phyloP scores from a whole-genome alignment of 305 asterid genomes.

The Salvia sclarea region DNA sequence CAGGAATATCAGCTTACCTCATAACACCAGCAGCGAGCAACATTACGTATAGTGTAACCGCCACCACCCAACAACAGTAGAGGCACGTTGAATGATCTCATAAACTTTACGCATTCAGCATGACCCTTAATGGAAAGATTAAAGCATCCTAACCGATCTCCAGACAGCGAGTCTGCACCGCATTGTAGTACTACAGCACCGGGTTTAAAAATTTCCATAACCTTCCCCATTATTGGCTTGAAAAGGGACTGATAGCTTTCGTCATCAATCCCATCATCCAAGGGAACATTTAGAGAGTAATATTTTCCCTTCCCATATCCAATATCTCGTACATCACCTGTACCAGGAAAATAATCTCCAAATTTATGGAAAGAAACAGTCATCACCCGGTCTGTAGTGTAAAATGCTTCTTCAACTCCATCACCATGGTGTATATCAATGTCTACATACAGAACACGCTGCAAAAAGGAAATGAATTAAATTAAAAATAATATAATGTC shows the following conservation, averaged over 20 bases:
- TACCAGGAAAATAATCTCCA: slow-evolving; percentile 70
- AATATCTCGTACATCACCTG: slow-evolving; percentile 61
- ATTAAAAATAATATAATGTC: slow-evolving; percentile 12
- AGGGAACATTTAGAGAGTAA: slow-evolving; percentile 64
- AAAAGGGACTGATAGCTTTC: slow-evolving; percentile 63
- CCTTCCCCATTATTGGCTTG: slow-evolving; percentile 64
- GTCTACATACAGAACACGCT: slow-evolving; percentile 67
- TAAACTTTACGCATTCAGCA: slow-evolving; percentile 60
- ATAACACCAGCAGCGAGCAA: slow-evolving; percentile 74
- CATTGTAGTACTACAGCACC: slow-evolving; percentile 66
- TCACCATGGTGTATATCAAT: slow-evolving; percentile 71
- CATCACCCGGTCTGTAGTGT: slow-evolving; percentile 71
- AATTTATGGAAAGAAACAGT: slow-evolving; percentile 66
- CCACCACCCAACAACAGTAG: slow-evolving; percentile 63
- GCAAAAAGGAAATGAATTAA: slow-evolving; percentile 29
- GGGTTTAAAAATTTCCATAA: slow-evolving; percentile 61
- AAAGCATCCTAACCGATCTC: slow-evolving; percentile 65
- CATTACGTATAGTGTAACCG: slow-evolving; percentile 67
- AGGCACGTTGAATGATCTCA: slow-evolving; percentile 68
- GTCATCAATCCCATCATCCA: slow-evolving; percentile 67
- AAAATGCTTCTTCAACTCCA: slow-evolving; percentile 70
- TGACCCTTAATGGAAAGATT: slow-evolving; percentile 67
- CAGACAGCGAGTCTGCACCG: slow-evolving; percentile 68
- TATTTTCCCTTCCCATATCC: slow-evolving; percentile 62
- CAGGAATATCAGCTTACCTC: slow-evolving; percentile 41